Evolutionary conservation across 768 basidiomycete species (phyloP), one percentile per base, ranked within the genome.

Genomic region (Clitopilus passeckerianus): DNA sequence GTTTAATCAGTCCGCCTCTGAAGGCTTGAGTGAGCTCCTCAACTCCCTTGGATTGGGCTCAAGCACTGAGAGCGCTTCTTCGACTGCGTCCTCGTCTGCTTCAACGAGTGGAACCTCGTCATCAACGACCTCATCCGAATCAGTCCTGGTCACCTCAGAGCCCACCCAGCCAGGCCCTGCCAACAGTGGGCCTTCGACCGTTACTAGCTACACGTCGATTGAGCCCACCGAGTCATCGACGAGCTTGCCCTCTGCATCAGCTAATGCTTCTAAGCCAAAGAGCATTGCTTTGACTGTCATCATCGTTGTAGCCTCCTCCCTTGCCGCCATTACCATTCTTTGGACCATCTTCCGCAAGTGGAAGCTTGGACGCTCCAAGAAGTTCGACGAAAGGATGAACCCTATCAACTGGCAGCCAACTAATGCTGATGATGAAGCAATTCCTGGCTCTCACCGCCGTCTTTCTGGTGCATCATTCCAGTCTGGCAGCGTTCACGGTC

Each of bases 291-390:
- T 83, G 57, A 91, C 86, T 16, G 78, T 85, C 44, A 74, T 95
- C 65, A 87, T 92, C 66, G 82, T 83, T 55, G 77, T 91, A 56
- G 93, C 83, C 4, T 79, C 87, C 6, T 84, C 79, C 52, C 65
- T 93, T 44, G 93, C 85, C 56, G 88, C 80, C 30, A 68, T 88
- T 56, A 80, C 82, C 59, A 85, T 93, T 64, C 77, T 89, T 62
- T 95, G 93, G 93, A 95, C 92, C 53, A 74, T 93, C 68, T 90
- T 94, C 79, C 88, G 93, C 76, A 93, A 94, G 72, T 93, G 91
- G 89, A 93, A 93, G 76, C 86, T 94, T 68, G 85, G 84, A 57
- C 85, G 89, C 59, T 93, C 92, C 30, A 80, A 83, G 67, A 81
- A 83, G 65, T 94, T 94, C 70, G 89, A 91, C 66, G 84, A 86